These are phyloP conservation scores for Globisporangium apiculatum DNA, from an alignment of 352 stramenopile species.

Conservation along the genomic window DNA sequence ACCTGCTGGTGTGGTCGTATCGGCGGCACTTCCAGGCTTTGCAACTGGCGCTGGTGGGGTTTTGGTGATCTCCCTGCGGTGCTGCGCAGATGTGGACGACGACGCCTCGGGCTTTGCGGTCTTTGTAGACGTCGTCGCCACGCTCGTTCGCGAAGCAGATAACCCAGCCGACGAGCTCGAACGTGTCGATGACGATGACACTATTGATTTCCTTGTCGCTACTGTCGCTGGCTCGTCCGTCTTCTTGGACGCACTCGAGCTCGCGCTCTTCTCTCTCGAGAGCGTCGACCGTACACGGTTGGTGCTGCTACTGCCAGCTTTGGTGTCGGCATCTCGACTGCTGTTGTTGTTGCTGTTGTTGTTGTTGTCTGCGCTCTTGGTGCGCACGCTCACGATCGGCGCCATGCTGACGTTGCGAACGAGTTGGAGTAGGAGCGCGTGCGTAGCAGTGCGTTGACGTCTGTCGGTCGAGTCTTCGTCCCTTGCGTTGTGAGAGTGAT, in stretches of 20 bases:
- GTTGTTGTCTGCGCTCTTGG: constrained; percentile 13
- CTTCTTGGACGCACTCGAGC: constrained; percentile 1
- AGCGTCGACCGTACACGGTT: constrained; percentile 10
- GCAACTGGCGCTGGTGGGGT: constrained; percentile 7
- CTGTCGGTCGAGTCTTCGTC: no score
- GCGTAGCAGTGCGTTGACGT: no score
- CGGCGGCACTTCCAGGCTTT: constrained; percentile 5
- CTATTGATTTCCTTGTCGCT: not conserved
- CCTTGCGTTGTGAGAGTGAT: no score
- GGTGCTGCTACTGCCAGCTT: not conserved
- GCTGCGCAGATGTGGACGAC: not conserved
- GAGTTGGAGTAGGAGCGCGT: no score
- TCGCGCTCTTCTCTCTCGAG: constrained; percentile 10
- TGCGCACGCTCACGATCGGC: constrained; percentile 8
- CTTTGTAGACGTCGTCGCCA: not conserved
- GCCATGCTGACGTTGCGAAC: constrained; percentile 5
- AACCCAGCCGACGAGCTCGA: constrained; percentile 8
- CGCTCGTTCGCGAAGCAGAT: not conserved
- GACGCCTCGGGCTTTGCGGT: constrained; percentile 6
- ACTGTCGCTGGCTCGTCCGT: not conserved
- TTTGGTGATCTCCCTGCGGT: constrained; percentile 17
- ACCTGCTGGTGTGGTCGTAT: not conserved
- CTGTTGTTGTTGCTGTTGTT: constrained; percentile 5
- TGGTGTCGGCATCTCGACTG: not conserved
- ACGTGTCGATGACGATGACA: constrained; percentile 1